Evolutionary conservation across 306 rosid species (phyloP), one percentile per base, ranked within the genome.

Genomic region (Astragalus membranaceus): DNA sequence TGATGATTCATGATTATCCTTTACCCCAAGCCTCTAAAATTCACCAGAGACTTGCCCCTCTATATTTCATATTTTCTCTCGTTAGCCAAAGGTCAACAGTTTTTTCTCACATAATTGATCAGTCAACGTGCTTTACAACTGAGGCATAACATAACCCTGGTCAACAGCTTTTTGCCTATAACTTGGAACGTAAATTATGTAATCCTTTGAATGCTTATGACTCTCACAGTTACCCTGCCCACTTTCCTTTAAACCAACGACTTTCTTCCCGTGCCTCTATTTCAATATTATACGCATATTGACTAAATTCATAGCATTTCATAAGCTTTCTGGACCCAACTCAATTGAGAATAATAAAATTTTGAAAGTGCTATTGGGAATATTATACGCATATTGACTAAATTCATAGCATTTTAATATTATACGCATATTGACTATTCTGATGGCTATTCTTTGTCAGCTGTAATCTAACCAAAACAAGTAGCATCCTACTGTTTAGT

Each of bases 151-250:
- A 17, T n/a, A 44, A 68, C 53, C 42, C 1, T 20, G 43, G 15
- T 62, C 73, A 55, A 36, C 46, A 72, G 51, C 37, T 5, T 52
- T 64, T 67, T 60, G 43, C 51, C 69, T 11, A 50, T 53, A 10
- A 57, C 14, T 32, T 64, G 37, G 60, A 72, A 29, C 53, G 60
- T 72, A 75, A 2, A 44, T 8, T 80, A 69, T 60, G 50, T 70
- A 76, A 59, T 36, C 57, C 51, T 35, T 72, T 46, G 26, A 43
- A 52, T 60, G 49, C 63, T 74, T 47, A 1, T 75, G 14, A 33
- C 47, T 67, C 61, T 41, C 54, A 9, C 55, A 20, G 42, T 15
- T 62, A 1, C 69, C 69, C 39, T 47, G 56, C 41, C 55, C 61
- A 55, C 20, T 49, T 72, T 55, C 79, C 63, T 54, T 47, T 37